phyloP scores from a whole-genome alignment of 257 asterid genomes.

The Nicotiana paniculata region DNA sequence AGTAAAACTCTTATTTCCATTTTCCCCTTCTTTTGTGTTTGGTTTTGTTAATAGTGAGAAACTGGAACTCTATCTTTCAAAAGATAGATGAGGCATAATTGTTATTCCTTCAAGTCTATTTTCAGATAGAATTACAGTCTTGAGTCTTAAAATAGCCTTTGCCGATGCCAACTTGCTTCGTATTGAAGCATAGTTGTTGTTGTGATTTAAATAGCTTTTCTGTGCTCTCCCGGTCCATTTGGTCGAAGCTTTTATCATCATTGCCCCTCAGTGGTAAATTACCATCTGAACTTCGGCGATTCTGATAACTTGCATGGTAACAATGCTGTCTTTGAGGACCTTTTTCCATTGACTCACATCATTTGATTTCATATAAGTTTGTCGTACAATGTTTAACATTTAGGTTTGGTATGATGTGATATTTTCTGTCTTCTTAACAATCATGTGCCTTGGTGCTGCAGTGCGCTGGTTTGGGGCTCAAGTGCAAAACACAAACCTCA shows the following conservation, averaged over 20 bases:
- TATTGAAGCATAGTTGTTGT: no score
- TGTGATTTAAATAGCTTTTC: neutral
- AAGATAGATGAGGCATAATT: neutral
- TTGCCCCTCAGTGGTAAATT: neutral
- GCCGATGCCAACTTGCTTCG: neutral
- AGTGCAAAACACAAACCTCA: constrained; percentile 98
- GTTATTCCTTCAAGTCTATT: neutral
- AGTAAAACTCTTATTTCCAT: neutral
- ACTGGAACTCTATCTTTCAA: neutral
- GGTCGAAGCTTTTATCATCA: neutral
- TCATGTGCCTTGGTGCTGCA: constrained; percentile 29
- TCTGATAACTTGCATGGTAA: neutral
- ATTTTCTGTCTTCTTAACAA: neutral
- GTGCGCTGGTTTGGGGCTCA: constrained; percentile 99
- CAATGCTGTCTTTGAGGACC: neutral
- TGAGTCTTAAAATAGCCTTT: neutral
- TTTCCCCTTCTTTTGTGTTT: neutral
- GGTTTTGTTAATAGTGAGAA: neutral
- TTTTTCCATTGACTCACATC: neutral
- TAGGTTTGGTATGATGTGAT: neutral
- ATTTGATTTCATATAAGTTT: neutral
- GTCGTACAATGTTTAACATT: neutral
- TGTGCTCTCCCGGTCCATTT: neutral
- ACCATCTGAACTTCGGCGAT: neutral
- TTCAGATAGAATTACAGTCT: neutral